A percentile compares a stretch with the other conserved stretches of the same genome.
These are phyloP conservation scores for Alternaria incomplexa DNA, from an alignment of 2,329 filamentous ascomycete genomes.

Conservation along the genomic window DNA sequence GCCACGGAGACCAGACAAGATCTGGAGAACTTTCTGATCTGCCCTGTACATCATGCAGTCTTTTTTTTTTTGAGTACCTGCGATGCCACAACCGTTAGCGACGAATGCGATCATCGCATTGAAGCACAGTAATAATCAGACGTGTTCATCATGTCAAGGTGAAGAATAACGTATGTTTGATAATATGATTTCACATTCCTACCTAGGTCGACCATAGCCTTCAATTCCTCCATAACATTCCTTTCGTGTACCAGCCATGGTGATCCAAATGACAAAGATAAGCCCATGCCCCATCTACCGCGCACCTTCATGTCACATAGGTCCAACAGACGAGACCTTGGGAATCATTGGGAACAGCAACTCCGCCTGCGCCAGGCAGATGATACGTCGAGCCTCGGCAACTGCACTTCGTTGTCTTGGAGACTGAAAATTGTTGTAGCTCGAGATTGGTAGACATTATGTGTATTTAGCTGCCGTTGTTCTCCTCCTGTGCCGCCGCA, in stretches of 20 bases:
- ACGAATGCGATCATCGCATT: background rate
- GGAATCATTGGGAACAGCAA: slow-evolving; percentile 21
- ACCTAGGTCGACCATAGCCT: slow-evolving; percentile 13
- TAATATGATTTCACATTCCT: slow-evolving; percentile 19
- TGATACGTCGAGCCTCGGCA: slow-evolving; percentile 15
- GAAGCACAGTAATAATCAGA: background rate
- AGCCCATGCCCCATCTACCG: slow-evolving; percentile 24
- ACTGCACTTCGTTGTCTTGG: slow-evolving; percentile 13
- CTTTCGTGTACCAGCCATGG: slow-evolving; percentile 18
- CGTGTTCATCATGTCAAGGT: background rate
- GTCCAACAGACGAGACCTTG: slow-evolving; percentile 22
- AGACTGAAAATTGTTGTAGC: slow-evolving; percentile 19
- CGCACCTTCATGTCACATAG: slow-evolving; percentile 13
- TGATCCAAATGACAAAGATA: slow-evolving; percentile 16
- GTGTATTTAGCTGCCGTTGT: slow-evolving; percentile 40
- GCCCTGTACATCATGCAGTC: background rate
- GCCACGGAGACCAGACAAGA: background rate
- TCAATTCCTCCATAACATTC: slow-evolving; percentile 10
- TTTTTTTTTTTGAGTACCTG: background rate
- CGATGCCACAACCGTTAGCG: background rate
- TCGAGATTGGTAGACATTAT: slow-evolving; percentile 3
- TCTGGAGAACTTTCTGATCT: background rate
- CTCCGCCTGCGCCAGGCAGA: slow-evolving; percentile 21
- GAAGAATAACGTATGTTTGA: slow-evolving; percentile 8
- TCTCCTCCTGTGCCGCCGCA: slow-evolving; percentile 57